Conservation (phyloP, 495 filamentous ascomycete species). For the Geoglossum glabrum region DNA sequence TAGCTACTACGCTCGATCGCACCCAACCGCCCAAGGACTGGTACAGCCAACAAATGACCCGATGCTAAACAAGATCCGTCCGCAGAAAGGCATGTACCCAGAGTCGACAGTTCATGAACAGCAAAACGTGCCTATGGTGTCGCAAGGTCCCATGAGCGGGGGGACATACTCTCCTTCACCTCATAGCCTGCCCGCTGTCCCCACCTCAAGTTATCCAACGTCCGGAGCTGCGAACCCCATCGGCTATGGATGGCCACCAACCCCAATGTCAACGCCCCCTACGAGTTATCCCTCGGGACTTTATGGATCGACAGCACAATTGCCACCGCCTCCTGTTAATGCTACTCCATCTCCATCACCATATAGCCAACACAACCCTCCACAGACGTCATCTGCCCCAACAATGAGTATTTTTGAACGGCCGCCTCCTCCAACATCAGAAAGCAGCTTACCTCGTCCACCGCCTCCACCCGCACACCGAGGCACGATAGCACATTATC, state of each 20-base stretch:
- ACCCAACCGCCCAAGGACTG: slow-evolving; percentile 42
- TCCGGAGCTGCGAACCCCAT: slow-evolving; percentile 19
- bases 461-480: slow-evolving; percentile 11
- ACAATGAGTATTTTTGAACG: not conserved
- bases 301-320: not conserved
- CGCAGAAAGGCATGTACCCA: slow-evolving; percentile 83
- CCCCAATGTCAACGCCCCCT: slow-evolving; percentile 27
- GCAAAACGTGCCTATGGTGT: slow-evolving; percentile 43
- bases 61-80: slow-evolving; percentile 60
- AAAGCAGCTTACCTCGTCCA: slow-evolving; percentile 6
- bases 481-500: slow-evolving; percentile 8
- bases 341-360: not conserved
- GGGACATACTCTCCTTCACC: slow-evolving; percentile 31
- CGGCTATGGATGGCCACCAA: slow-evolving; percentile 42
- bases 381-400: not conserved
- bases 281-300: not conserved
- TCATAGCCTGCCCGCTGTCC: slow-evolving; percentile 29
- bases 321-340: not conserved
- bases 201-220: slow-evolving; percentile 25
- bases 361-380: not conserved
- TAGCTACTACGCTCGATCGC: slow-evolving; percentile 77
- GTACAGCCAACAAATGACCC: slow-evolving; percentile 66
- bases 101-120: slow-evolving; percentile 88
- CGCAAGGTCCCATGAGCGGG: slow-evolving; percentile 39
- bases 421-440: not conserved